These are phyloP conservation scores for Trichoderma koningii DNA, from an alignment of 2,329 filamentous ascomycete species.

Conservation along the genomic window DNA sequence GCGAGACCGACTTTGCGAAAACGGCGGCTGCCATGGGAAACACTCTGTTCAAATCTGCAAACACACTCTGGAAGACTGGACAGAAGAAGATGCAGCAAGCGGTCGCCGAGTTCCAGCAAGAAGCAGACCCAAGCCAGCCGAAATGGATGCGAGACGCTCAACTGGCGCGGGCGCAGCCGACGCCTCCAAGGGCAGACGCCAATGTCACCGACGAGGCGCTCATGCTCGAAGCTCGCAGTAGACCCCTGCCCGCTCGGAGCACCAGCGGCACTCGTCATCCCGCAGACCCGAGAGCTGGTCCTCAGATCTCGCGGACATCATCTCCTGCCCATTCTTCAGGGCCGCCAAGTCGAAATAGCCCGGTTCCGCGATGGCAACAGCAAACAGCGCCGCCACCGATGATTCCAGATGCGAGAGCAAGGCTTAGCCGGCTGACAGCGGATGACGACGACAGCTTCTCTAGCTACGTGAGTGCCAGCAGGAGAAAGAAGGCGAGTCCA, in stretches of 20 bases:
- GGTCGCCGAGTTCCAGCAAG: conserved; percentile 78
- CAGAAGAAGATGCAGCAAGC: conserved; percentile 93
- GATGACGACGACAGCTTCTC: conserved; percentile 76
- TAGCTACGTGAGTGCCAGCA: conserved; percentile 83
- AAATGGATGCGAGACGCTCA: conserved; percentile 90
- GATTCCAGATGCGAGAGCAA: conserved; percentile 46
- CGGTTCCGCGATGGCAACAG: conserved; percentile 63
- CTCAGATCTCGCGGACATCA: conserved; percentile 49
- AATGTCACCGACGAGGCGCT: conserved; percentile 71
- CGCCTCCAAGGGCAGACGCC: conserved; percentile 36
- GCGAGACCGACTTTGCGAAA: conserved; percentile 75
- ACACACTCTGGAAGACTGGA: conserved; percentile 90
- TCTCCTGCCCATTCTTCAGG: conserved; percentile 52
- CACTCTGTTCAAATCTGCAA: conserved; percentile 88
- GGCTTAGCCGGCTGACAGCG: conserved; percentile 69
- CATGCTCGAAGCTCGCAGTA: conserved; percentile 70
- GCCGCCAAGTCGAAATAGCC: conserved; percentile 48
- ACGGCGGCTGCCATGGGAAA: conserved; percentile 79
- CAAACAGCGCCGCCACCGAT: conserved; percentile 43
- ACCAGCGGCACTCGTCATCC: conserved; percentile 35
- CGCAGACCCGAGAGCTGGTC: conserved; percentile 34
- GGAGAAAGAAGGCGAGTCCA: conserved; percentile 69
- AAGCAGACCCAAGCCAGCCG: conserved; percentile 75
- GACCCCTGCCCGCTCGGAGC: conserved; percentile 49
- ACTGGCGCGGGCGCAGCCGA: conserved; percentile 42